Conservation (phyloP, 768 basidiomycete genomes). For the Inosperma sp. region DNA sequence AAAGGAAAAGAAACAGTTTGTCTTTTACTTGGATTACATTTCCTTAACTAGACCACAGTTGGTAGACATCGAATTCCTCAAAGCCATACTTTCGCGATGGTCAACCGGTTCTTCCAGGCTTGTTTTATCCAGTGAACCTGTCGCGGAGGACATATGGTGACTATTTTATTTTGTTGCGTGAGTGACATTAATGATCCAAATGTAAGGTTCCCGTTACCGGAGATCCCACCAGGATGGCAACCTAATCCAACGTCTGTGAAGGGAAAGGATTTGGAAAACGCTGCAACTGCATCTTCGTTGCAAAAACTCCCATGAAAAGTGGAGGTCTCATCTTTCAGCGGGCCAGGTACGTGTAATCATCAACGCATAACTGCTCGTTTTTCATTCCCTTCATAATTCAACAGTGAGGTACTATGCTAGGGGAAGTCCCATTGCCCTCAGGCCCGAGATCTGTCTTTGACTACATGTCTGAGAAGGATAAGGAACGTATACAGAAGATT, state of each 20-base stretch:
- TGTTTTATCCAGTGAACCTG: conserved; percentile 64
- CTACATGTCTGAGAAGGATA: conserved; percentile 88
- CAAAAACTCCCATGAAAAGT: conserved; percentile 45
- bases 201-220: conserved; percentile 76
- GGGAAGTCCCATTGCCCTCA: conserved; percentile 70
- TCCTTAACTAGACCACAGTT: conserved; percentile 26
- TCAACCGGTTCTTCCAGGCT: conserved; percentile 65
- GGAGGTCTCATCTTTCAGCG: conserved; percentile 59
- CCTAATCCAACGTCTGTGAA: conserved; percentile 82
- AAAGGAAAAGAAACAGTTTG: conserved; percentile 6
- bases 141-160: conserved; percentile 68
- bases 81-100: conserved; percentile 67
- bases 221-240: conserved; percentile 79
- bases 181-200: neutral
- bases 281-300: conserved; percentile 20
- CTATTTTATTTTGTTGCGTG: conserved; percentile 13
- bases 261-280: conserved; percentile 47
- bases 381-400: neutral
- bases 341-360: conserved; percentile 53
- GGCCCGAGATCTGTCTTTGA: conserved; percentile 87
- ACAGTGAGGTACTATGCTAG: conserved; percentile 78
- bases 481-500: conserved; percentile 73
- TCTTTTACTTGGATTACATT: too few relatives aligned
- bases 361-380: neutral
- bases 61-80: conserved; percentile 33